phyloP scores from a whole-genome alignment of 345 rosid species.

The Sonneratia alba region DNA sequence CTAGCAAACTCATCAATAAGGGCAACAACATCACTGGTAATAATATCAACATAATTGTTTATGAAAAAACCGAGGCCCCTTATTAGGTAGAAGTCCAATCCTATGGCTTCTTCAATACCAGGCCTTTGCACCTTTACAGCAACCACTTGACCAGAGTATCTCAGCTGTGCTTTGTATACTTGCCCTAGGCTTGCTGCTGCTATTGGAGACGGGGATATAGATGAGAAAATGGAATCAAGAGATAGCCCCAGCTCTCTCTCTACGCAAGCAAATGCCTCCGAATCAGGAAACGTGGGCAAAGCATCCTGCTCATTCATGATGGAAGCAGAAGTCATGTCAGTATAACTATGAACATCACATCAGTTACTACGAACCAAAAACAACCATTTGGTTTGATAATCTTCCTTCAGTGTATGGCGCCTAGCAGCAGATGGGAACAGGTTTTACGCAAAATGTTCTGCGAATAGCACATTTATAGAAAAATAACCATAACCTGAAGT shows the following conservation, averaged over 20 bases:
- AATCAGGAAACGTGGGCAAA: constrained; percentile 93
- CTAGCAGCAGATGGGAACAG: background rate
- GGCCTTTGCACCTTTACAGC: constrained; percentile 98
- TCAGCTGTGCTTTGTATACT: constrained; percentile 89
- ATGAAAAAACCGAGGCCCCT: constrained; percentile 70
- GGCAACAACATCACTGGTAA: constrained; percentile 74
- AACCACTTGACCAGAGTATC: constrained; percentile 61
- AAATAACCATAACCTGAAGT: constrained; percentile 58
- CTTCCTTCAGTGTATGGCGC: background rate
- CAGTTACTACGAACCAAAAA: background rate
- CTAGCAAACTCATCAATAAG: constrained; percentile 85
- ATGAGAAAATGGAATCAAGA: constrained; percentile 59
- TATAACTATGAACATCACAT: background rate
- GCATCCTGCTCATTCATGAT: constrained; percentile 49
- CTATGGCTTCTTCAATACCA: constrained; percentile 80
- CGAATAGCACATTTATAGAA: background rate
- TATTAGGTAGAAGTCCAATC: constrained; percentile 78
- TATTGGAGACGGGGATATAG: constrained; percentile 73
- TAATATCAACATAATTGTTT: constrained; percentile 65
- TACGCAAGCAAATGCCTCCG: constrained; percentile 78
- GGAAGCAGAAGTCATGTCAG: constrained; percentile 1
- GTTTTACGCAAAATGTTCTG: background rate
- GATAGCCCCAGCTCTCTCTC: constrained; percentile 73
- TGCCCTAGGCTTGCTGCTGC: constrained; percentile 98
- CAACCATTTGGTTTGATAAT: background rate